Evolutionary conservation across 2,329 filamentous ascomycete species (phyloP).

Genomic region (Cytospora schulzeri): DNA sequence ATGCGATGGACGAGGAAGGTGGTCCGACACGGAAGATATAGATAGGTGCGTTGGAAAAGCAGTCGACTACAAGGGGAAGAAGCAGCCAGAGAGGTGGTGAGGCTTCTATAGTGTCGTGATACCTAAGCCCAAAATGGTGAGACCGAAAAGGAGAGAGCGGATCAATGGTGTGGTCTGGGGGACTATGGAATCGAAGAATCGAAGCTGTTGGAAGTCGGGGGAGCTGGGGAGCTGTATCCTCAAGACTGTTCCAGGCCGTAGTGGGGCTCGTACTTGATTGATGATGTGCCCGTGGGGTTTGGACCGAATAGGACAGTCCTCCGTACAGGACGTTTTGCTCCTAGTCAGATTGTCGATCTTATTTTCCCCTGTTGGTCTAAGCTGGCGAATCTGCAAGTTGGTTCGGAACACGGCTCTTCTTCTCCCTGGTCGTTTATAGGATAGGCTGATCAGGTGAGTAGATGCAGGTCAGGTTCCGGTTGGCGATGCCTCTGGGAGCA

Average conservation of each 20-base stretch:
- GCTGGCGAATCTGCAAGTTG: background rate
- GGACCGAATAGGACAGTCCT: background rate
- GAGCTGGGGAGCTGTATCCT: slow-evolving; percentile 13
- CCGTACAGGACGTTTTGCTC: slow-evolving; percentile 20
- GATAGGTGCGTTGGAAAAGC: background rate
- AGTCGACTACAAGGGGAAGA: slow-evolving; percentile 7
- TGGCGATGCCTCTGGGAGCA: too few relatives aligned
- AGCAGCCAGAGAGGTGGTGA: slow-evolving; percentile 2
- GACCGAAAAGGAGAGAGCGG: background rate
- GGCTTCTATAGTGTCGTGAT: slow-evolving; percentile 10
- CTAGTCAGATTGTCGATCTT: slow-evolving; percentile 20
- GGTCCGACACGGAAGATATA: background rate
- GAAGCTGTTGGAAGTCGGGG: slow-evolving; percentile 13
- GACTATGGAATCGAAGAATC: slow-evolving; percentile 3
- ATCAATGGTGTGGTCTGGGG: background rate
- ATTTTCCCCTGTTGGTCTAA: slow-evolving; percentile 8
- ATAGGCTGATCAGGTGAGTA: too few relatives aligned
- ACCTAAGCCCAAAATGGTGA: background rate
- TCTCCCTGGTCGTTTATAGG: background rate
- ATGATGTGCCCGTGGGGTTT: slow-evolving; percentile 22
- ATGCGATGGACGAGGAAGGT: background rate
- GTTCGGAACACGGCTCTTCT: background rate
- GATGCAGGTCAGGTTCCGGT: too few relatives aligned
- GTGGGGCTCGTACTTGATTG: slow-evolving; percentile 11
- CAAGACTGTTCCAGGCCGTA: slow-evolving; percentile 23